Conservation (phyloP, 2,329 filamentous ascomycete genomes). For the Pseudogymnoascus sp. region DNA sequence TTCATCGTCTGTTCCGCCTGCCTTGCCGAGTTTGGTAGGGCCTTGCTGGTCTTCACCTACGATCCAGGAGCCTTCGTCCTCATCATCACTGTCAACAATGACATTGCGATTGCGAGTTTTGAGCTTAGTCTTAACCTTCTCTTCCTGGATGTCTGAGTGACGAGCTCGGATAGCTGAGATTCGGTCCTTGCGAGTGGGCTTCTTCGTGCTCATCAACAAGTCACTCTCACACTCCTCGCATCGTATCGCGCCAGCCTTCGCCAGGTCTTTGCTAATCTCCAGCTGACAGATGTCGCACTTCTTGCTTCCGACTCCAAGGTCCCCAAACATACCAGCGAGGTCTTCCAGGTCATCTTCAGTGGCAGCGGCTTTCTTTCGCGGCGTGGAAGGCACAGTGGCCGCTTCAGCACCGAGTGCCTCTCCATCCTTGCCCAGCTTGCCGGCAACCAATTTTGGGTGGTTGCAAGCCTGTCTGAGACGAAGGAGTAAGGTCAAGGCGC, state of each 20-base stretch:
- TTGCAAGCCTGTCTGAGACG: conserved; percentile 90
- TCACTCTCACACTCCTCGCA: conserved; percentile 73
- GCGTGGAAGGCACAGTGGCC: background rate
- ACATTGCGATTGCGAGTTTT: conserved; percentile 47
- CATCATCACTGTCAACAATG: conserved; percentile 60
- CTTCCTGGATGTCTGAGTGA: conserved; percentile 29
- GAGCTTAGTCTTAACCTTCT: conserved; percentile 29
- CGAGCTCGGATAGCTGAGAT: conserved; percentile 21
- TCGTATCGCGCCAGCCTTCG: conserved; percentile 40
- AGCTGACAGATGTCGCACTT: conserved; percentile 30
- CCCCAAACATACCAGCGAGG: conserved; percentile 79
- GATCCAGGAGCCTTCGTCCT: conserved; percentile 68
- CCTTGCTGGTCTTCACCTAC: conserved; percentile 61
- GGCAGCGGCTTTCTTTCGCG: conserved; percentile 39
- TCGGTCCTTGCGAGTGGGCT: conserved; percentile 23
- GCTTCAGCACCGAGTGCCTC: conserved; percentile 66
- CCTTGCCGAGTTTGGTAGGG: conserved; percentile 58
- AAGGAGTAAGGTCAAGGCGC: conserved; percentile 84
- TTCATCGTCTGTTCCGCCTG: conserved; percentile 80
- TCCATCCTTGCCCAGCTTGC: conserved; percentile 78
- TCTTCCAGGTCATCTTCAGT: conserved; percentile 65
- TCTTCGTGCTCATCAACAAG: conserved; percentile 50
- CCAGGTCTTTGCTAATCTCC: conserved; percentile 24
- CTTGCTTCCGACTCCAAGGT: conserved; percentile 49
- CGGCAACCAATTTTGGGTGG: conserved; percentile 80